Evolutionary conservation across 2,329 filamentous ascomycete species (phyloP), one percentile per base, ranked within the genome.

Genomic region (Verticillium dahliae): DNA sequence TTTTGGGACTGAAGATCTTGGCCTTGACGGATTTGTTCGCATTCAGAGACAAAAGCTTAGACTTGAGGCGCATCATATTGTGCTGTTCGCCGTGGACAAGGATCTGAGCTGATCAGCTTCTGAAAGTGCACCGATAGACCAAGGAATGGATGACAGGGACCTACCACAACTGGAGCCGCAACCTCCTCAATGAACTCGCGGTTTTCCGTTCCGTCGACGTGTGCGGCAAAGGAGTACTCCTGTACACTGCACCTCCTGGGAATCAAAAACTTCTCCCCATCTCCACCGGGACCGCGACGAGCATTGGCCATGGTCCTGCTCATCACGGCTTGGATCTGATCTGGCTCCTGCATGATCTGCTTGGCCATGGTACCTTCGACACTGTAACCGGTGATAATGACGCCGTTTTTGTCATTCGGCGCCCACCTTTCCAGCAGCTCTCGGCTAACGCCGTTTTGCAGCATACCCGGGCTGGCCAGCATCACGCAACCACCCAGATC

Each of bases 351-450:
- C 77, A 98, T 89, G 65, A 99, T 91, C 69, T 95, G 88, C 75
- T 97, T 94, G 3, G 92, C 95, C 94, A 99, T 98, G 0, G 95
- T 99, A 6, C 95, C 95, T 75, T 99, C 95, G 7, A 99, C 94
- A 64, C 92, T 97, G 78, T 99, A 99, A 72, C 95, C 95, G 0
- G 95, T 99, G 74, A 99, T 97, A 68, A 99, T 90, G 54, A 99
- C 92, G n/a, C 94, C 95, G 71, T 99, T 99, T 74, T 95, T 93
- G 65, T 95, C 90, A 75, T 91, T 96, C 0, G 95, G 95, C 1
- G 94, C 94, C 95, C 95, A 99, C 69, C 94, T 81, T 78, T 99
- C 95, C 4, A 99, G 83, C 10, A 99, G 80, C 72, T 97, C 92
- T 72, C 95, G 84, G 69, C 92, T 97, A 18, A 97, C 94, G 58